Percentiles rank a stretch among this genome's conserved stretches.
These are phyloP conservation scores for Neonectria faginata DNA, from an alignment of 2,329 filamentous ascomycete species.

Conservation along the genomic window DNA sequence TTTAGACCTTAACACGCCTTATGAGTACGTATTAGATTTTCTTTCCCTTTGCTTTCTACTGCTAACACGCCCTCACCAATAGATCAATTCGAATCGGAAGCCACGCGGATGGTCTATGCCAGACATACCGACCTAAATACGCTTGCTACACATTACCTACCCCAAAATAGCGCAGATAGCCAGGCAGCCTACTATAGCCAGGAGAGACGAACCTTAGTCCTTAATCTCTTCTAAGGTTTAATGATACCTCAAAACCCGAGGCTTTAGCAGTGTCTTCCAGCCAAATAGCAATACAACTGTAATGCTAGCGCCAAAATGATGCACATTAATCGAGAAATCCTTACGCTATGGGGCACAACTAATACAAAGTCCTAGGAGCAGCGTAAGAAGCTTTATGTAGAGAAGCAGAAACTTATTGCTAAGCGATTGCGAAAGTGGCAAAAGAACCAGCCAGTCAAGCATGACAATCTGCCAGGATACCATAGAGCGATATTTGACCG, in stretches of 20 bases:
- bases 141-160: not conserved
- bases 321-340: not conserved
- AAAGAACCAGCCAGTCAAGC: conserved; percentile 3
- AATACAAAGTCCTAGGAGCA: not conserved
- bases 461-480: conserved; percentile 7
- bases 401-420: conserved; percentile 1
- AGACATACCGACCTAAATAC: conserved; percentile 3
- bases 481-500: conserved; percentile 1
- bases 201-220: conserved; percentile 2
- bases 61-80: not conserved
- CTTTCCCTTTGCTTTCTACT: not conserved
- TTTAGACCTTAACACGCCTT: no score
- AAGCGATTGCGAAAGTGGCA: conserved; percentile 1
- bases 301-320: not conserved
- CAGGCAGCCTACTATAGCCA: conserved; percentile 7
- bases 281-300: conserved; percentile 6
- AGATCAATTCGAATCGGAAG: conserved; percentile 10
- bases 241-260: conserved; percentile 3
- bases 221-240: conserved; percentile 8
- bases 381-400: not conserved
- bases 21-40: conserved; percentile 10
- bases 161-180: not conserved
- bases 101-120: conserved; percentile 6
- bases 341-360: not conserved
- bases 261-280: conserved; percentile 1